These are phyloP conservation scores for Suillus paluster DNA, from an alignment of 768 basidiomycete genomes.

Conservation along the genomic window DNA sequence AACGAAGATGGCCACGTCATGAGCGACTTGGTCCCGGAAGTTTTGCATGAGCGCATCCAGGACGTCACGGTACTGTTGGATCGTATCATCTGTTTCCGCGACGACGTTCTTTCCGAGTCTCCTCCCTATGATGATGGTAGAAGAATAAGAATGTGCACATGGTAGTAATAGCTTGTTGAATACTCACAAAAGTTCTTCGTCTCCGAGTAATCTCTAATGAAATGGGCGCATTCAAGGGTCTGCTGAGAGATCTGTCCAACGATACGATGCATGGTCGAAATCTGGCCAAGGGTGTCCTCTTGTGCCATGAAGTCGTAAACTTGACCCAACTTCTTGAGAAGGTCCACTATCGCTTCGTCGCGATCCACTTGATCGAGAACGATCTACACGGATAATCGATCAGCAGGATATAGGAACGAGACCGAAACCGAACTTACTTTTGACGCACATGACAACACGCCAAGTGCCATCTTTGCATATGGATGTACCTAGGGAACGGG, in stretches of 20 bases:
- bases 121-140: not conserved
- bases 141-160: not conserved
- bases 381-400: not conserved
- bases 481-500: not conserved
- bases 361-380: not conserved
- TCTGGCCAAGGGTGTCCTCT: not conserved
- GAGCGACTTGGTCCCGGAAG: not conserved
- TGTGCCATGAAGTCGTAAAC: conserved; percentile 8
- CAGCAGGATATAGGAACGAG: no score
- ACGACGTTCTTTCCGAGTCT: conserved; percentile 1
- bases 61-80: not conserved
- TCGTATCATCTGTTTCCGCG: not conserved
- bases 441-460: not conserved
- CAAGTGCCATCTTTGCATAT: conserved; percentile 4
- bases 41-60: conserved; percentile 4
- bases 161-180: no score
- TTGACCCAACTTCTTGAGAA: conserved; percentile 2
- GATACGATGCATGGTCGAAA: not conserved
- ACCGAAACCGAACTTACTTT: not conserved
- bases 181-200: conserved; percentile 12
- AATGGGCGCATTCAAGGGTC: conserved; percentile 8
- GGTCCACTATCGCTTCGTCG: not conserved
- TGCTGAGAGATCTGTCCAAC: conserved; percentile 3
- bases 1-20: no score
- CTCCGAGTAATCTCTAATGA: conserved; percentile 9